Conservation (phyloP, 169 alveolate genomes). For the Plasmodium coatneyi region DNA sequence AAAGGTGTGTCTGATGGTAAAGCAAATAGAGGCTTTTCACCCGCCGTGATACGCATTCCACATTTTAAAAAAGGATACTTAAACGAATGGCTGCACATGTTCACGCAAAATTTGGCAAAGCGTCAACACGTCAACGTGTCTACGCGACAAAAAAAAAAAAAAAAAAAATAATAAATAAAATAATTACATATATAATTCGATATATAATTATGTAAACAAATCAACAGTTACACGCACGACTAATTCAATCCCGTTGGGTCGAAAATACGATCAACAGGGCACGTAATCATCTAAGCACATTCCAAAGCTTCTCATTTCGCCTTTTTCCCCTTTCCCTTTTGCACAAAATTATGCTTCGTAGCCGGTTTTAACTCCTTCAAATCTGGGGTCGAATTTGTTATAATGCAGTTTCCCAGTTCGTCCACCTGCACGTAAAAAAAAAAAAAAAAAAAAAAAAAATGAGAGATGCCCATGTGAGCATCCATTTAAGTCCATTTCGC, state of each 20-base stretch:
- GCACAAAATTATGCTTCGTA: slow-evolving; percentile 5
- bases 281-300: neutral
- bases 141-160: neutral
- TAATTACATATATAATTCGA: neutral
- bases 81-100: neutral
- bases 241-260: neutral
- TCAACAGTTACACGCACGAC: neutral
- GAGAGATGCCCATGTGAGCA: neutral
- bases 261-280: neutral
- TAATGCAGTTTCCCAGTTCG: slow-evolving; percentile 58
- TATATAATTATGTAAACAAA: neutral
- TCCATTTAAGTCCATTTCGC: neutral
- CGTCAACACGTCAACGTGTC: neutral
- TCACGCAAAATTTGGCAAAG: neutral
- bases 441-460: neutral
- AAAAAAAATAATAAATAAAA: neutral
- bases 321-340: slow-evolving; percentile 18
- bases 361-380: slow-evolving; percentile 7
- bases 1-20: neutral
- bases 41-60: neutral
- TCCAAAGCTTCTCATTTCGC: neutral
- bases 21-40: neutral
- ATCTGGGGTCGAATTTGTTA: slow-evolving; percentile 52
- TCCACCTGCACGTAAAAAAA: slow-evolving; percentile 26
- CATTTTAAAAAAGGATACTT: neutral